Evolutionary conservation across 495 filamentous ascomycete species (phyloP).

Genomic region (Xylaria castorea): DNA sequence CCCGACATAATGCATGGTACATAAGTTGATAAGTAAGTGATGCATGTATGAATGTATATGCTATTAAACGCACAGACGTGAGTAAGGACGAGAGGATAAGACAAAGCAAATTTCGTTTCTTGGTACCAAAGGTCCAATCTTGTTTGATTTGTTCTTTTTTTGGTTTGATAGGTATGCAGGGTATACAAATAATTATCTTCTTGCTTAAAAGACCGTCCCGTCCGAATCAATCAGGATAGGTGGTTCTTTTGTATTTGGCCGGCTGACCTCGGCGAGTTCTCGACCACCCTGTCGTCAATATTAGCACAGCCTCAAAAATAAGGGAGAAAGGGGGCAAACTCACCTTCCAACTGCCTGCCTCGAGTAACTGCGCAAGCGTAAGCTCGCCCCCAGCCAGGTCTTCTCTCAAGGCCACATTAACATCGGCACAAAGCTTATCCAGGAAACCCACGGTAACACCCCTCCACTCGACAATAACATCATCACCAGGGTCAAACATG

Average conservation of each 20-base stretch:
- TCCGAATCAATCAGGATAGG: slow-evolving; percentile 97
- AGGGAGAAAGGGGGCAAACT: slow-evolving; percentile 23
- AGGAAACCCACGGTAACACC: slow-evolving; percentile 83
- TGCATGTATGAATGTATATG: background rate
- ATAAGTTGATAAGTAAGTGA: background rate
- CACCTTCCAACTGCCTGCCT: slow-evolving; percentile 97
- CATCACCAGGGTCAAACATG: slow-evolving; percentile 77
- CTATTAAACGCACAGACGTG: background rate
- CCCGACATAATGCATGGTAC: background rate
- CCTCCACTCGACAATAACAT: slow-evolving; percentile 89
- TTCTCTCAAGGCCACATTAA: slow-evolving; percentile 65
- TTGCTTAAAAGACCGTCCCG: slow-evolving; percentile 85
- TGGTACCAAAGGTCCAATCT: background rate
- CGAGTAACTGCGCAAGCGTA: slow-evolving; percentile 78
- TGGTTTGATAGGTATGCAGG: background rate
- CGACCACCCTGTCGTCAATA: slow-evolving; percentile 74
- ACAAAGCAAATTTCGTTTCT: background rate
- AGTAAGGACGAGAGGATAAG: background rate
- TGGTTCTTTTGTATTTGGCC: slow-evolving; percentile 95
- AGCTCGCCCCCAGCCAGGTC: slow-evolving; percentile 63
- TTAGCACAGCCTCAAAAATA: slow-evolving; percentile 37
- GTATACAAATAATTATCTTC: slow-evolving; percentile 1
- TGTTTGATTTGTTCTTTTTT: background rate
- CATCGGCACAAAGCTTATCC: slow-evolving; percentile 74
- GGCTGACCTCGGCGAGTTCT: slow-evolving; percentile 92